These are phyloP conservation scores for Boletus sp. DNA, from an alignment of 768 basidiomycete species.

Conservation along the genomic window DNA sequence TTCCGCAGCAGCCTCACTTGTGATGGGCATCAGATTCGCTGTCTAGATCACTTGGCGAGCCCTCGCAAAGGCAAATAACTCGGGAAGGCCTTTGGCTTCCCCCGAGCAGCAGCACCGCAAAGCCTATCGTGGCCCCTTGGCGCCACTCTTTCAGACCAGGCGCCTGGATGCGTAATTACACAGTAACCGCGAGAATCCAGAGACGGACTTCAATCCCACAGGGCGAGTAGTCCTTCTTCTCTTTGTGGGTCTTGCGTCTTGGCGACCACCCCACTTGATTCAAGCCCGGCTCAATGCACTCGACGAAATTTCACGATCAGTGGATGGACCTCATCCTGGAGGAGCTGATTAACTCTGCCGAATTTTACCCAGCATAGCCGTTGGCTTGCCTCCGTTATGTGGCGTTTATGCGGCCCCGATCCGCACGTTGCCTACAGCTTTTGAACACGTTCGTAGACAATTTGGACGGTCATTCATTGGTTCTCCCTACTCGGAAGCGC, in stretches of 20 bases:
- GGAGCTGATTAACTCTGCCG: background rate
- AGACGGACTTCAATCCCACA: background rate
- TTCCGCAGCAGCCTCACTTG: background rate
- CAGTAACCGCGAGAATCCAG: conserved; percentile 1
- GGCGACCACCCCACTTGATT: background rate
- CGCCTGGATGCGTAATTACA: background rate
- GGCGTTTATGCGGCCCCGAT: conserved; percentile 29
- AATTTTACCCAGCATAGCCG: background rate
- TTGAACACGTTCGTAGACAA: background rate
- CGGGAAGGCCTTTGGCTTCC: background rate
- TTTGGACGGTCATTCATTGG: background rate
- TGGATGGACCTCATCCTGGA: background rate
- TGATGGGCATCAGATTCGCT: background rate
- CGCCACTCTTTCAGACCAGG: background rate
- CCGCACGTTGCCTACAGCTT: background rate
- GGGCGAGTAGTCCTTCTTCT: background rate
- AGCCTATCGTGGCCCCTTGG: background rate
- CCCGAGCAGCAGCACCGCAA: background rate
- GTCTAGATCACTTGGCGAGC: background rate
- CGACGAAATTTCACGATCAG: background rate
- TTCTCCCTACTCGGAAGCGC: background rate
- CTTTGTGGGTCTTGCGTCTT: background rate
- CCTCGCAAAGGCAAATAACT: background rate
- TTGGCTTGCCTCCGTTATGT: background rate
- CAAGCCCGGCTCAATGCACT: background rate